These are phyloP conservation scores for Globisporangium cederbergense DNA, from an alignment of 352 stramenopile genomes.

Conservation along the genomic window DNA sequence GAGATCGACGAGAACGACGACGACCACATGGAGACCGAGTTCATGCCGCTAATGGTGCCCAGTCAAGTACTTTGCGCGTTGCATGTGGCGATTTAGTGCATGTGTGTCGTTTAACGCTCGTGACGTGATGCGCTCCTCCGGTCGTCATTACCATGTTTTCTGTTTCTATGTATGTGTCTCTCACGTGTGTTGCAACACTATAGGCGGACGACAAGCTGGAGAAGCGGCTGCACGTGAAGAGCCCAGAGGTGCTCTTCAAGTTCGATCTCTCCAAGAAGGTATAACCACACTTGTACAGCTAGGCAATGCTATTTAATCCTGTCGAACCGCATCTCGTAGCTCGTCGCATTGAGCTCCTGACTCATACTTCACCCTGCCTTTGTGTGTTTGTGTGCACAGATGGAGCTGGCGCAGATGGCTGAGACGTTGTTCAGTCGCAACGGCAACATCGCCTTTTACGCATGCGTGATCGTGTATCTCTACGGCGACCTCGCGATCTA, in stretches of 20 bases:
- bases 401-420: slow-evolving; percentile 84
- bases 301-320: background rate
- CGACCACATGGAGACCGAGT: slow-evolving; percentile 42
- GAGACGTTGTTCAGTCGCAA: slow-evolving; percentile 66
- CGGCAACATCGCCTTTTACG: slow-evolving; percentile 76
- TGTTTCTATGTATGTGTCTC: slow-evolving; percentile 4
- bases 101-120: slow-evolving; percentile 1
- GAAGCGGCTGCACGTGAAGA: slow-evolving; percentile 40
- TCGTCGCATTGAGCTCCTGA: background rate
- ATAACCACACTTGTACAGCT: background rate
- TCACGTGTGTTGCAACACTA: background rate
- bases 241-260: slow-evolving; percentile 32
- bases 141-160: slow-evolving; percentile 3
- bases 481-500: slow-evolving; percentile 88
- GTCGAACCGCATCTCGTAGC: background rate
- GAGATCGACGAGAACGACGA: slow-evolving; percentile 34
- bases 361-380: background rate
- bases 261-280: slow-evolving; percentile 82
- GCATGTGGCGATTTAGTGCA: background rate
- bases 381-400: slow-evolving; percentile 28
- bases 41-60: slow-evolving; percentile 77
- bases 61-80: slow-evolving; percentile 45
- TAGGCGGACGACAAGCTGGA: slow-evolving; percentile 59
- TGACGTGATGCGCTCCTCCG: background rate
- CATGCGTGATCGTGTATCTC: slow-evolving; percentile 76